Conservation (phyloP, 208 protist species). For the Leishmania tarentolae region DNA sequence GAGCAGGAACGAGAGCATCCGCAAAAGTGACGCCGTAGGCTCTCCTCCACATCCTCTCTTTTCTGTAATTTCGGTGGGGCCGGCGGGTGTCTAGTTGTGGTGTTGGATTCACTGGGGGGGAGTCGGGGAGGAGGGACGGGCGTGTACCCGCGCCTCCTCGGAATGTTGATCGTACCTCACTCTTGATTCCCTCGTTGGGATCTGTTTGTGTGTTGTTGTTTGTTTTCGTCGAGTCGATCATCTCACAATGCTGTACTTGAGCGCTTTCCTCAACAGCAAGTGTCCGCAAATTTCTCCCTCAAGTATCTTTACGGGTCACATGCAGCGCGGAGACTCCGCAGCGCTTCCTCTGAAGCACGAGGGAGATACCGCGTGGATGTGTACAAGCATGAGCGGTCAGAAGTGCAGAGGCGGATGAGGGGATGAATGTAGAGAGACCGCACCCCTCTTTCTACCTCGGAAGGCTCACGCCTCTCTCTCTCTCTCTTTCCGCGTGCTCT, state of each 20-base stretch:
- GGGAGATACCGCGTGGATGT: neutral
- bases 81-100: no score
- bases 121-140: neutral
- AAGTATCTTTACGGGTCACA: neutral
- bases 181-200: neutral
- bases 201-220: constrained; percentile 13
- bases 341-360: neutral
- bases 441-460: neutral
- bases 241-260: constrained; percentile 9
- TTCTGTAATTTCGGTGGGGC: no score
- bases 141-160: neutral
- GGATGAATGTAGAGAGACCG: neutral
- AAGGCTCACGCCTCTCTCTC: neutral
- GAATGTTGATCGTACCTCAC: neutral
- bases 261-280: neutral
- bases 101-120: neutral
- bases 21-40: no score
- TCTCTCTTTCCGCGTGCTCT: neutral
- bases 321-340: neutral
- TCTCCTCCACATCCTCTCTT: no score
- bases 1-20: no score
- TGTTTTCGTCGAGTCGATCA: constrained; percentile 10
- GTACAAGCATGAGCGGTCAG: neutral
- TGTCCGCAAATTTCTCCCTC: neutral
- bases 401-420: neutral